phyloP scores from a whole-genome alignment of 129 eudicot genomes.

The Arctium minus region DNA sequence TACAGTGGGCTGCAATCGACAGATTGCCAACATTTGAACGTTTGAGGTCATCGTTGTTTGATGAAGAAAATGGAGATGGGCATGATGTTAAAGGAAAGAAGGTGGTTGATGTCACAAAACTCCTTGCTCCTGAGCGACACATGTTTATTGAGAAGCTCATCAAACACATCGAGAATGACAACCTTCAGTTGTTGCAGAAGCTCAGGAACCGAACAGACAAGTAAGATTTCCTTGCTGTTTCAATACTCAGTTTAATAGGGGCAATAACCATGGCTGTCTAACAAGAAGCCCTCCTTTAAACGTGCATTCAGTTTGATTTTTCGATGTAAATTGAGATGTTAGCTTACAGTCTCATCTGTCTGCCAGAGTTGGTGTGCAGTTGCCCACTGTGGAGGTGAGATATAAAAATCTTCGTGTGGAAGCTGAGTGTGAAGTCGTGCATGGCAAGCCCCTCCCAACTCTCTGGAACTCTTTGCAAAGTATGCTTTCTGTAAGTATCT shows the following conservation, averaged over 20 bases:
- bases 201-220: conserved; percentile 47
- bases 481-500: conserved; percentile 35
- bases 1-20: conserved; percentile 44
- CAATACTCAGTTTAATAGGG: neutral
- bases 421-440: conserved; percentile 53
- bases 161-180: conserved; percentile 53
- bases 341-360: conserved; percentile 11
- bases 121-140: conserved; percentile 42
- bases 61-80: conserved; percentile 28
- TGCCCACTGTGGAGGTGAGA: conserved; percentile 52
- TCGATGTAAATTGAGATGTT: neutral
- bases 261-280: neutral
- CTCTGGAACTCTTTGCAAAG: conserved; percentile 51
- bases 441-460: conserved; percentile 62
- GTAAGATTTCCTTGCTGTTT: conserved; percentile 23
- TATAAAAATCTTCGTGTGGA: conserved; percentile 43
- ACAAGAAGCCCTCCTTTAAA: neutral
- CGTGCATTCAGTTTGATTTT: neutral
- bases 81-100: conserved; percentile 32
- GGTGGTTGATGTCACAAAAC: conserved; percentile 47
- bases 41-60: conserved; percentile 41
- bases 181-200: conserved; percentile 51
- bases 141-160: conserved; percentile 53
- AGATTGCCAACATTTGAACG: conserved; percentile 49
- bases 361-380: conserved; percentile 45